phyloP scores from a whole-genome alignment of 371 early-diverging fungal species.

The Haplosporangium sp. region DNA sequence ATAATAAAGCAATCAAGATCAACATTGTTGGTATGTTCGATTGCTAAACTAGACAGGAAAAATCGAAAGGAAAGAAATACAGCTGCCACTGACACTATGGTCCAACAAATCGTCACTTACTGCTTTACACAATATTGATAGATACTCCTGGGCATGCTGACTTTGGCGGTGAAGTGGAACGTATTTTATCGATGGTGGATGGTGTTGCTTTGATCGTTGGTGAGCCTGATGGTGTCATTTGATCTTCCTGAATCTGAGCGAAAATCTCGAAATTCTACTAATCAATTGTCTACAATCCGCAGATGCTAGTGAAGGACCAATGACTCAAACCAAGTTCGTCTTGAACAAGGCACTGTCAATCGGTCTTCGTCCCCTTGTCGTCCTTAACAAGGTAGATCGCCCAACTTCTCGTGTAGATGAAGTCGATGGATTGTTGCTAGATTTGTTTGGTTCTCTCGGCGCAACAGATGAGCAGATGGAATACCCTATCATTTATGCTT shows the following conservation, averaged over 20 bases:
- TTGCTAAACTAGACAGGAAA: background rate
- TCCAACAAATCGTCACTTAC: no score
- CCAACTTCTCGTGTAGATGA: slow-evolving; percentile 76
- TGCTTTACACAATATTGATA: background rate
- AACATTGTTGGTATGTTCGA: slow-evolving; percentile 72
- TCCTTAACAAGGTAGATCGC: slow-evolving; percentile 85
- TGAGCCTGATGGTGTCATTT: slow-evolving; percentile 9
- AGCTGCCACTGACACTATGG: no score
- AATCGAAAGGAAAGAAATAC: background rate
- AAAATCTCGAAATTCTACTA: background rate
- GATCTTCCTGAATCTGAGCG: no score
- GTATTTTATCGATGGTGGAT: slow-evolving; percentile 87
- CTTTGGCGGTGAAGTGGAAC: slow-evolving; percentile 89
- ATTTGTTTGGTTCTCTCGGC: slow-evolving; percentile 78
- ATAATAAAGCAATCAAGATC: slow-evolving; percentile 63
- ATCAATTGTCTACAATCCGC: background rate
- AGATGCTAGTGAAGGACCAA: slow-evolving; percentile 86
- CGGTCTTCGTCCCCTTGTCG: slow-evolving; percentile 78
- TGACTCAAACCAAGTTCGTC: slow-evolving; percentile 89
- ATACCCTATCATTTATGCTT: slow-evolving; percentile 78
- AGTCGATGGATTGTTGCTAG: slow-evolving; percentile 80
- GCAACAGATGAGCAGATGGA: slow-evolving; percentile 82
- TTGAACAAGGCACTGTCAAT: slow-evolving; percentile 77
- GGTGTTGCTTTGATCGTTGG: slow-evolving; percentile 81
- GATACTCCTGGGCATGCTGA: slow-evolving; percentile 88